Evolutionary conservation across 2,329 filamentous ascomycete genomes (phyloP), one percentile per base, ranked within the genome.

Genomic region (Hypoxylon sp.): DNA sequence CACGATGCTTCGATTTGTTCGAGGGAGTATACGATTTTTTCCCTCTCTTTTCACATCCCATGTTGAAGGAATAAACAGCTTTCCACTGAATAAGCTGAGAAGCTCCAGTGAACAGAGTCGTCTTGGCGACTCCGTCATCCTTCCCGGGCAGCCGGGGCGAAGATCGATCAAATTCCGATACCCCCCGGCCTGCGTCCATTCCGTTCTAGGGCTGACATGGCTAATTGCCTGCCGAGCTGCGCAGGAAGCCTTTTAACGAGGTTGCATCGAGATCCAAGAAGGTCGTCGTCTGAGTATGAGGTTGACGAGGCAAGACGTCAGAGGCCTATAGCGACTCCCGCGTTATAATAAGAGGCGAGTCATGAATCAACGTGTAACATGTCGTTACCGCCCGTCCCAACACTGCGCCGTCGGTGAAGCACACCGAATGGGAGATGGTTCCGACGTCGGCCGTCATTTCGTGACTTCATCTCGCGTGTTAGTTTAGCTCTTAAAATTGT

Each of bases 231-330:
- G n/a, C n/a, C n/a, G n/a, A n/a, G n/a, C n/a, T n/a, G n/a, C n/a
- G n/a, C 29, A 5, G 29, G n/a, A 18, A 13, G 11, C 6, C 41
- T n/a, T 18, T 18, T 23, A 27, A 41, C 18, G 35, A 37, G 50
- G 58, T 62, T 62, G 43, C 58, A 62, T 62, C 48, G 20, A 51
- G 31, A 55, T 49, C 35, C 50, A 51, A 47, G 47, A 43, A 55
- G 45, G 20, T 46, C 17, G 35, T 48, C 20, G 8, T 27, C 13
- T 27, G 48, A 52, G 21, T 24, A 37, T n/a, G 7, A 37, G 27
- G 29, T 48, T 48, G 43, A 38, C 23, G 13, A 43, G 26, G 43
- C 29, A 33, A 48, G 27, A 48, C 49, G 47, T 58, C 55, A 58
- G 41, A 46, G 40, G 48, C 31, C 24, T 54, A 54, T 56, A 56